Percentiles rank a stretch among this genome's conserved stretches.
phyloP scores from a whole-genome alignment of 73 alveolate genomes.

The Durusdinium trenchii region DNA sequence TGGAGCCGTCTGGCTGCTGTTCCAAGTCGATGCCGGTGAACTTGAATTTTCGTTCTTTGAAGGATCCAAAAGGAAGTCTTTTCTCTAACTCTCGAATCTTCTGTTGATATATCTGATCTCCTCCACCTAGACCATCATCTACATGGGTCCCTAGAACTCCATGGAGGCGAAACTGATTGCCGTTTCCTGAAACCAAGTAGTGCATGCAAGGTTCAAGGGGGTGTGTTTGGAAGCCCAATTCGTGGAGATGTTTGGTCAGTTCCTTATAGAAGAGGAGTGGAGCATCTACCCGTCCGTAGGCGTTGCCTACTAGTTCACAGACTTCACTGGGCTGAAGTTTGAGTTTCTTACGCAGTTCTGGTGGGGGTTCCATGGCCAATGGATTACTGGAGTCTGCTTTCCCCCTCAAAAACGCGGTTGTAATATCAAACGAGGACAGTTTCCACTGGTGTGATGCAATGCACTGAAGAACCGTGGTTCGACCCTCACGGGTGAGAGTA shows the following conservation, averaged over 20 bases:
- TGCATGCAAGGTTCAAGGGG: not conserved
- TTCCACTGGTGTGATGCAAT: not conserved
- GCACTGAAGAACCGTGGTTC: not conserved
- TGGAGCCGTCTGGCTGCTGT: not conserved
- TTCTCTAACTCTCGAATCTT: not conserved
- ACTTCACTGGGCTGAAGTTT: not conserved
- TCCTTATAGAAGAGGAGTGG: conserved; percentile 4
- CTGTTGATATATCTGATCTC: not conserved
- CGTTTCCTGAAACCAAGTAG: not conserved
- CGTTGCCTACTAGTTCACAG: not conserved
- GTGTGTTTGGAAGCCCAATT: not conserved
- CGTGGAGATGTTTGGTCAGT: not conserved
- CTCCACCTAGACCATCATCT: not conserved
- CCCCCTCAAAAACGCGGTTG: not conserved
- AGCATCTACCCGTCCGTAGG: not conserved
- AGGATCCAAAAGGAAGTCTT: not conserved
- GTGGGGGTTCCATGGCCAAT: not conserved
- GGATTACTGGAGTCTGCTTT: not conserved
- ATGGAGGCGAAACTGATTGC: not conserved
- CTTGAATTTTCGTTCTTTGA: not conserved
- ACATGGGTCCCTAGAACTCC: not conserved
- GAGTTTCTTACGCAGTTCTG: not conserved
- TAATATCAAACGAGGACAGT: not conserved
- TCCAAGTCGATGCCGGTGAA: not conserved
- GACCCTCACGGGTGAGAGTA: not conserved